Evolutionary conservation across 2,329 filamentous ascomycete genomes (phyloP).

Genomic region (Rugonectria rugulosa): DNA sequence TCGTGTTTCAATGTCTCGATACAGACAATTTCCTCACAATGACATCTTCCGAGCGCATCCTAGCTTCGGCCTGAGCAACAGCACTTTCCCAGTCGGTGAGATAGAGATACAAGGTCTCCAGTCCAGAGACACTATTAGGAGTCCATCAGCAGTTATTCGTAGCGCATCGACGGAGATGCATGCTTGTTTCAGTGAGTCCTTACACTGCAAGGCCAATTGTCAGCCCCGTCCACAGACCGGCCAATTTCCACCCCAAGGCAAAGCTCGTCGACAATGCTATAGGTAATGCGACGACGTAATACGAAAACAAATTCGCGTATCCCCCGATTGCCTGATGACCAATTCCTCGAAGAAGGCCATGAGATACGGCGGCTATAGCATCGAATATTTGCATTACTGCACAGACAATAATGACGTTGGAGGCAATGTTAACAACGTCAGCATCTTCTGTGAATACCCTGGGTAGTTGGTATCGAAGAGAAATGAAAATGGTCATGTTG

Average conservation of each 20-base stretch:
- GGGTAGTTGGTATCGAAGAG: constrained; percentile 74
- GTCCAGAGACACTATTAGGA: constrained; percentile 22
- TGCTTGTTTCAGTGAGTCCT: constrained; percentile 39
- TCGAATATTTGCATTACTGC: constrained; percentile 92
- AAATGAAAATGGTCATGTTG: constrained; percentile 74
- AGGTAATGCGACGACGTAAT: constrained; percentile 84
- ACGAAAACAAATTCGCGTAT: constrained; percentile 84
- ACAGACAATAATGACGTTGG: constrained; percentile 75
- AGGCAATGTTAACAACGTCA: constrained; percentile 71
- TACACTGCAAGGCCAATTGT: constrained; percentile 72
- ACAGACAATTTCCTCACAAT: background rate
- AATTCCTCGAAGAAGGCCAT: constrained; percentile 83
- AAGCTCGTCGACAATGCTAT: constrained; percentile 81
- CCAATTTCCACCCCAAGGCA: constrained; percentile 74
- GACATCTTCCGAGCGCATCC: constrained; percentile 28
- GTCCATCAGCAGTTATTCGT: background rate
- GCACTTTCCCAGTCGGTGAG: constrained; percentile 34
- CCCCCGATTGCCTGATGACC: constrained; percentile 87
- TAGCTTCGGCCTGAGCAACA: constrained; percentile 31
- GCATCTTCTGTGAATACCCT: constrained; percentile 74
- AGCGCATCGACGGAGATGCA: background rate
- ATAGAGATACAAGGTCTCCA: constrained; percentile 30
- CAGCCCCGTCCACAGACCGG: constrained; percentile 82
- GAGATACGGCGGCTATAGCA: constrained; percentile 76
- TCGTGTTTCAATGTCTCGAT: too few relatives aligned